Evolutionary conservation across 108 stramenopile genomes (phyloP).

Genomic region (Stephanodiscus triporus): DNA sequence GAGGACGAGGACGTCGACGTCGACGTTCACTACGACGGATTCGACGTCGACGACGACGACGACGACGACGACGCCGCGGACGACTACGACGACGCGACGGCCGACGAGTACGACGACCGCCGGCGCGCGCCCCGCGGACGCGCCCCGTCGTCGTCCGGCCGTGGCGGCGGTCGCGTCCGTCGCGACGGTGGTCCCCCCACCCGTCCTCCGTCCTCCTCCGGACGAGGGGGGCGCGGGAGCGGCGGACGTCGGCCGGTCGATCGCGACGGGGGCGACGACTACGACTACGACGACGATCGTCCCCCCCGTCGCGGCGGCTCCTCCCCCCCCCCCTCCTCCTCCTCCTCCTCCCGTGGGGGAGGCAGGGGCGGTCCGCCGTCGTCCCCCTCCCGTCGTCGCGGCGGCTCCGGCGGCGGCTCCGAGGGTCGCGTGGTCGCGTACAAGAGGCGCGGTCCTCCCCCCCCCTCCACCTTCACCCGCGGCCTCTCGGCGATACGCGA

Average conservation of each 20-base stretch:
- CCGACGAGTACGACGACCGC: constrained; percentile 38
- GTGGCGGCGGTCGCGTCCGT: constrained; percentile 3
- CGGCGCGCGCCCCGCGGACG: constrained; percentile 35
- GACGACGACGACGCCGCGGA: constrained; percentile 47
- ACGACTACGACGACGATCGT: constrained; percentile 17
- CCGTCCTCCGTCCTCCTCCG: too few relatives aligned
- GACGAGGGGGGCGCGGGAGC: too few relatives aligned
- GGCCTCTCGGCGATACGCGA: constrained; percentile 72
- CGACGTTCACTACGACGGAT: constrained; percentile 35
- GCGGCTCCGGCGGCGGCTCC: constrained; percentile 1
- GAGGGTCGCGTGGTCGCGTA: constrained; percentile 62
- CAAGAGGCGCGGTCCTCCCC: constrained; percentile 45
- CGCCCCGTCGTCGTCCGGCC: constrained; percentile 11
- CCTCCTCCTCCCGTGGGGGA: constrained; percentile 5
- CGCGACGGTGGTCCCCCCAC: constrained; percentile 5
- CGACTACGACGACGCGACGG: constrained; percentile 49
- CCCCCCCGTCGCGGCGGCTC: constrained; percentile 6
- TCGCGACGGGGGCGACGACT: constrained; percentile 15
- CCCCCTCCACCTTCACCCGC: constrained; percentile 71
- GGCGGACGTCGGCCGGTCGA: too few relatives aligned
- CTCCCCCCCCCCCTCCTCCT: neutral
- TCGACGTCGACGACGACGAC: constrained; percentile 47
- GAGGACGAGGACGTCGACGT: constrained; percentile 55
- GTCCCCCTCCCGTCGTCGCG: constrained; percentile 12
- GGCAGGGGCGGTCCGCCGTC: constrained; percentile 21